A percentile compares a stretch with the other conserved stretches of the same genome.
Conservation (phyloP, 192 early-diverging fungal genomes). For the Podila horticola region DNA sequence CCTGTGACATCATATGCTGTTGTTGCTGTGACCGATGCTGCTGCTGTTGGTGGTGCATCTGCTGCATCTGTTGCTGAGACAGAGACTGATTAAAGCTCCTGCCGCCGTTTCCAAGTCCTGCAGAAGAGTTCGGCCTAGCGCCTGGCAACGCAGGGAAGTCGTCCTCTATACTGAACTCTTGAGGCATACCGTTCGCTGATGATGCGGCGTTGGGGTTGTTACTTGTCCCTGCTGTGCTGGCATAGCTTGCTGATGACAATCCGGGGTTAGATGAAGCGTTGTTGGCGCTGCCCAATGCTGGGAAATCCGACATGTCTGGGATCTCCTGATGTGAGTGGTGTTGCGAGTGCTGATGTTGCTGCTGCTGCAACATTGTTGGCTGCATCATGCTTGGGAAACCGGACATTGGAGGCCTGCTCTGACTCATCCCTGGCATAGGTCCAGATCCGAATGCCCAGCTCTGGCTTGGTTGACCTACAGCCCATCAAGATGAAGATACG, state of each 20-base stretch:
- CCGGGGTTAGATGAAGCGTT: slow-evolving; percentile 51
- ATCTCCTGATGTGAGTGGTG: slow-evolving; percentile 34
- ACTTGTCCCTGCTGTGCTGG: slow-evolving; percentile 52
- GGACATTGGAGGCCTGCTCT: slow-evolving; percentile 45
- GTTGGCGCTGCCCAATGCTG: slow-evolving; percentile 55
- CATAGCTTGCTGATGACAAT: slow-evolving; percentile 51
- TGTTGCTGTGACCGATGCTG: slow-evolving; percentile 36
- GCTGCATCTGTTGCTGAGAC: slow-evolving; percentile 32
- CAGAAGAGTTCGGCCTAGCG: slow-evolving; percentile 49
- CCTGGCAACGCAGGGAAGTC: slow-evolving; percentile 59
- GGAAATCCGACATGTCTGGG: slow-evolving; percentile 57
- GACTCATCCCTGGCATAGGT: slow-evolving; percentile 46
- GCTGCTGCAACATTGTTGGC: slow-evolving; percentile 32
- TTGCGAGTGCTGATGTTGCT: slow-evolving; percentile 37
- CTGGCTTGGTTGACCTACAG: slow-evolving; percentile 46
- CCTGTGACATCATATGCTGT: slow-evolving; percentile 29
- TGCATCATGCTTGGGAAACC: slow-evolving; percentile 43
- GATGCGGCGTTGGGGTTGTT: slow-evolving; percentile 33
- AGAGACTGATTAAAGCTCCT: slow-evolving; percentile 41
- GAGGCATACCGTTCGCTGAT: slow-evolving; percentile 25
- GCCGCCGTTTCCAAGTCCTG: slow-evolving; percentile 43
- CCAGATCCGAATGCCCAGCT: slow-evolving; percentile 49
- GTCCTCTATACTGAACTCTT: slow-evolving; percentile 57
- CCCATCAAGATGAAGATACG: neutral
- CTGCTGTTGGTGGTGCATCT: slow-evolving; percentile 14